Percentiles rank a stretch among this genome's conserved stretches.
Evolutionary conservation across 257 asterid species (phyloP).

Genomic region (Avicennia marina): DNA sequence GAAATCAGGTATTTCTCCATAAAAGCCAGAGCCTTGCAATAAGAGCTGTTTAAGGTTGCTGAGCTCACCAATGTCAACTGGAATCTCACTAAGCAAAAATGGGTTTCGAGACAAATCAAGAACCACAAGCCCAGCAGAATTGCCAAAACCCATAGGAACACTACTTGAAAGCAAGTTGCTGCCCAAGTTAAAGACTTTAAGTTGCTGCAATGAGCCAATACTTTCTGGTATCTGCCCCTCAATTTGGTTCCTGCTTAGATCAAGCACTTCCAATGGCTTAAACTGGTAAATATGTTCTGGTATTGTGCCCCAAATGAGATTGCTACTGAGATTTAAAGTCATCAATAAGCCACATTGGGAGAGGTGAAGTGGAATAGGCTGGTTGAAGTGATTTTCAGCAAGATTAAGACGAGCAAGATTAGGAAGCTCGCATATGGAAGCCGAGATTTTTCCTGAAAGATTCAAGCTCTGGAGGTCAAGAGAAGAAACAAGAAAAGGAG

Average conservation of each 20-base stretch:
- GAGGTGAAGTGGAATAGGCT: constrained; percentile 75
- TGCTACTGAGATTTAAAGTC: constrained; percentile 56
- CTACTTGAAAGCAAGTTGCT: constrained; percentile 70
- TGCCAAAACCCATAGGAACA: constrained; percentile 55
- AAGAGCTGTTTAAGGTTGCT: constrained; percentile 53
- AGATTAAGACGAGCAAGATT: constrained; percentile 56
- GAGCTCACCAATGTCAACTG: constrained; percentile 44
- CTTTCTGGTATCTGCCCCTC: constrained; percentile 71
- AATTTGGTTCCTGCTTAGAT: constrained; percentile 65
- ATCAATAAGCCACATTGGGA: constrained; percentile 54
- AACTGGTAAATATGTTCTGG: constrained; percentile 73
- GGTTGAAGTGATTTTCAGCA: constrained; percentile 67
- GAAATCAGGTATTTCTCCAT: constrained; percentile 49
- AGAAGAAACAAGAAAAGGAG: constrained; percentile 39
- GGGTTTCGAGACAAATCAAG: constrained; percentile 79
- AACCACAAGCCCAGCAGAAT: constrained; percentile 54
- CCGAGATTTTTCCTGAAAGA: constrained; percentile 83
- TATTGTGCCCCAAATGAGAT: constrained; percentile 83
- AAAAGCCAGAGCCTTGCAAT: constrained; percentile 65
- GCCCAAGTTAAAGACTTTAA: constrained; percentile 58
- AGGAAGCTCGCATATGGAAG: constrained; percentile 52
- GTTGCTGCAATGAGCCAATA: constrained; percentile 52
- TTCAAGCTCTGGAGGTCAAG: constrained; percentile 55
- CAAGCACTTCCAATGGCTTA: constrained; percentile 46
- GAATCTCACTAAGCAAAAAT: constrained; percentile 66